A percentile compares a stretch with the other conserved stretches of the same genome.
Conservation (phyloP, 768 basidiomycete genomes). For the Boletus pseudo-olivaceus region DNA sequence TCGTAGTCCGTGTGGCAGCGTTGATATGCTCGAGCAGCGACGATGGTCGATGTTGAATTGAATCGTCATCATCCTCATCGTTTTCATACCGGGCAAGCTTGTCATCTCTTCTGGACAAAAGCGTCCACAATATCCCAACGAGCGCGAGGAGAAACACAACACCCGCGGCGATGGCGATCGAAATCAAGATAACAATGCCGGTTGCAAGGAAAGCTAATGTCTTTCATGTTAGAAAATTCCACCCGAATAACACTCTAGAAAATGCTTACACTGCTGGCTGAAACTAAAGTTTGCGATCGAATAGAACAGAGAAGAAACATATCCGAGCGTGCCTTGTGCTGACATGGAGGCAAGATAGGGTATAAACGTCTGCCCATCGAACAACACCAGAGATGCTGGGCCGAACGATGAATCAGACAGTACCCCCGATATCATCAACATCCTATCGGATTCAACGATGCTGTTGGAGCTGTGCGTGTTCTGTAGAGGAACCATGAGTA, state of each 20-base stretch:
- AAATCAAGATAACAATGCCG: constrained; percentile 94
- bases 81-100: constrained; percentile 61
- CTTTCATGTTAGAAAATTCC: constrained; percentile 1
- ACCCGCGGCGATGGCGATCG: constrained; percentile 94
- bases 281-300: constrained; percentile 80
- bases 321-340: constrained; percentile 62
- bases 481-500: constrained; percentile 87
- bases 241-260: neutral
- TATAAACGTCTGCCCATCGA: constrained; percentile 76
- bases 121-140: constrained; percentile 83
- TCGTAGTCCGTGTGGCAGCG: constrained; percentile 81
- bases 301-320: constrained; percentile 76
- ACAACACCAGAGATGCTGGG: constrained; percentile 80
- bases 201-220: constrained; percentile 77
- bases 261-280: constrained; percentile 57
- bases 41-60: constrained; percentile 75
- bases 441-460: constrained; percentile 77
- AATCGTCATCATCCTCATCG: constrained; percentile 74
- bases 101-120: constrained; percentile 81
- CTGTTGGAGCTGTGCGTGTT: constrained; percentile 67
- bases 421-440: constrained; percentile 85
- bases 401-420: constrained; percentile 69
- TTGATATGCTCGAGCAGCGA: constrained; percentile 89
- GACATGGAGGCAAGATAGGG: constrained; percentile 78
- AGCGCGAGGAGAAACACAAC: constrained; percentile 85